Base-by-base conservation (phyloP, 1,284 basidiomycete species). In the Phellopilus nigrolimitatus region DNA sequence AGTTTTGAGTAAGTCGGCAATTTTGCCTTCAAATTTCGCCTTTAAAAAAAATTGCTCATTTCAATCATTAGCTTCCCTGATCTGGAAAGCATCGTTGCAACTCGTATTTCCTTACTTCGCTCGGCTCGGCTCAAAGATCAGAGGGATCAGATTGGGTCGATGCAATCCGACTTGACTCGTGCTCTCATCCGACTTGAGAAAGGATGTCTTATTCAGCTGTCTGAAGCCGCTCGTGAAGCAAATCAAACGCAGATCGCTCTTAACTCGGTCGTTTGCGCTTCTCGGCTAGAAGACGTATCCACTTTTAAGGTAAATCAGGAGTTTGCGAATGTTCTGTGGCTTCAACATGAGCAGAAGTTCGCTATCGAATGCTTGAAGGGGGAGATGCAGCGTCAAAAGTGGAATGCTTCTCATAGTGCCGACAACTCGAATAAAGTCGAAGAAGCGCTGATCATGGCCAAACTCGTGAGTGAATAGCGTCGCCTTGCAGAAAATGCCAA, bases 261-360 rank as follows among this genome's bases (percentile, higher is more conserved):
- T 45, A 97, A 97, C 59, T 84, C 94, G 2, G 75, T 95, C 27
- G 76, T 87, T 12, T 78, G 82, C 25, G 90, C 92, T 0, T 84
- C 87, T 58, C 71, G 71, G 38, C 68, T 95, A 17, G 80, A 83
- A 55, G 63, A 61, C 0, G 55, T 59, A 2, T 62, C 74, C 1
- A 71, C 73, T 0, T 73, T 82, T 12, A 73, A 80, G 24, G 76
- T 88, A n/a, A 77, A 78, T 1, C 74, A 83, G 61, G 94, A 97
- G 64, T 92, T 92, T 59, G 87, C 95, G 2, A 80, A 86, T 50
- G 92, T 97, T 4, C 75, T 98, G 9, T 98, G 95, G 93, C 69
- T 80, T 3, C 87, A 91, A 60, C 80, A 82, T 31, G 93, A 98
- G 62, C 88, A 91, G 60, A 81, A 82, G 49, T 70, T 88, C 1